A percentile compares a stretch with the other conserved stretches of the same genome.
Conservation (phyloP, 305 asterid species). For the Rubia balearica region DNA sequence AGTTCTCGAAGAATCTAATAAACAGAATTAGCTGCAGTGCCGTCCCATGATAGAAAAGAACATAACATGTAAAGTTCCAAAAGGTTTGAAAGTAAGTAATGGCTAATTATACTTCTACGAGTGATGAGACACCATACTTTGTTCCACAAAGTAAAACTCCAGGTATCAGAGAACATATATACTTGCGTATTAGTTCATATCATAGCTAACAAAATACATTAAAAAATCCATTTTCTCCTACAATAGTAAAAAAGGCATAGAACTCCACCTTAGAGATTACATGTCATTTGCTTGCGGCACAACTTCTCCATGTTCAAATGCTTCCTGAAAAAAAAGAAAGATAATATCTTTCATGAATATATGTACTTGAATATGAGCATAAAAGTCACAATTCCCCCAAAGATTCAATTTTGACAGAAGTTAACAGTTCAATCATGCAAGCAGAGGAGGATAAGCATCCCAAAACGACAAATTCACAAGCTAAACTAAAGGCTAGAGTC, state of each 20-base stretch:
- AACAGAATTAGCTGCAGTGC: neutral
- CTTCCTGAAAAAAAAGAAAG: neutral
- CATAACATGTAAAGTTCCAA: neutral
- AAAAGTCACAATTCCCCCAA: neutral
- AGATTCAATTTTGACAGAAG: neutral
- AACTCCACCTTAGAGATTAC: neutral
- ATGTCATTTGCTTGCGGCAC: neutral
- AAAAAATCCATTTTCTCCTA: neutral
- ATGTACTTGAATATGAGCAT: neutral
- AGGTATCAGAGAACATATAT: neutral
- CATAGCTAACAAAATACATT: neutral
- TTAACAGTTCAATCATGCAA: neutral
- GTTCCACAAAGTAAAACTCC: neutral
- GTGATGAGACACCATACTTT: neutral
- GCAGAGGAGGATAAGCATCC: neutral
- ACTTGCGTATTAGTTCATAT: neutral
- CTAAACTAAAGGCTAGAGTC: neutral
- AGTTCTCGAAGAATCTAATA: neutral
- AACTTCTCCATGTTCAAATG: neutral
- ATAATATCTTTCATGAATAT: neutral
- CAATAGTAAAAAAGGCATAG: neutral
- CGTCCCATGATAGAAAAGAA: neutral
- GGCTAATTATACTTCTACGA: neutral
- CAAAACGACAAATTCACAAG: neutral
- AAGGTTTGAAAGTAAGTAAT: neutral